A percentile compares a stretch with the other conserved stretches of the same genome.
Conservation (phyloP, 2,329 filamentous ascomycete species). For the Stachybotrys echinatus region DNA sequence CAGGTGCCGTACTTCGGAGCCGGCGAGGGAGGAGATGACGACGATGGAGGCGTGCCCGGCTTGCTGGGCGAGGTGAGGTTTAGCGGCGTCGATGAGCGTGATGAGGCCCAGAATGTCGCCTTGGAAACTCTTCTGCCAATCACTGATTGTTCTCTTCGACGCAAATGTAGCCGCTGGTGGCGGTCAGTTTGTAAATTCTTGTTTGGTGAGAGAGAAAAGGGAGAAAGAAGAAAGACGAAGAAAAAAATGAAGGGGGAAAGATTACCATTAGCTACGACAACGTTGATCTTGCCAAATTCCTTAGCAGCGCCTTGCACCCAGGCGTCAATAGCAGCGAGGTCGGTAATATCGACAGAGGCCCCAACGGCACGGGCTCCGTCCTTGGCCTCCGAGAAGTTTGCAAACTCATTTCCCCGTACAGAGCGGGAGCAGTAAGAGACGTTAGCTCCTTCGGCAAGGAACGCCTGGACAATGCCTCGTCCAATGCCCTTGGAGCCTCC, state of each 20-base stretch:
- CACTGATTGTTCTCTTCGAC: constrained; percentile 6
- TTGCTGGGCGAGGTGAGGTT: constrained; percentile 11
- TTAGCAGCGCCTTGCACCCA: constrained; percentile 12
- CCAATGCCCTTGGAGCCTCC: constrained; percentile 19
- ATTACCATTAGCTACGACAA: constrained; percentile 16
- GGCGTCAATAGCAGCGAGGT: constrained; percentile 5
- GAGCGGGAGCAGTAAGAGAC: constrained; percentile 18
- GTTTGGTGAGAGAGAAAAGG: too few relatives aligned
- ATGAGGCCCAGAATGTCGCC: constrained; percentile 16
- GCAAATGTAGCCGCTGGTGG: background rate
- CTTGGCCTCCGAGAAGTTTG: constrained; percentile 3
- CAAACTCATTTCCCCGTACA: constrained; percentile 13
- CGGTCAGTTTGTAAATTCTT: too few relatives aligned
- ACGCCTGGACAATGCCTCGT: constrained; percentile 11
- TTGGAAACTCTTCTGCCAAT: constrained; percentile 17
- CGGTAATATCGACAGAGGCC: constrained; percentile 13
- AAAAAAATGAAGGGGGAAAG: background rate
- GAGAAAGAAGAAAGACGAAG: constrained; percentile 11
- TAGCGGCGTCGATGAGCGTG: constrained; percentile 11
- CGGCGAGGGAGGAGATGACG: constrained; percentile 17
- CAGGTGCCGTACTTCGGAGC: constrained; percentile 11
- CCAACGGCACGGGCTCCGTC: constrained; percentile 12
- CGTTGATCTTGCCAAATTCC: constrained; percentile 14
- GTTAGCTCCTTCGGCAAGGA: constrained; percentile 18
- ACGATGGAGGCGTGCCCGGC: constrained; percentile 15